Evolutionary conservation across 2,329 filamentous ascomycete species (phyloP).

Genomic region (Phyllosticta citrichinensis): DNA sequence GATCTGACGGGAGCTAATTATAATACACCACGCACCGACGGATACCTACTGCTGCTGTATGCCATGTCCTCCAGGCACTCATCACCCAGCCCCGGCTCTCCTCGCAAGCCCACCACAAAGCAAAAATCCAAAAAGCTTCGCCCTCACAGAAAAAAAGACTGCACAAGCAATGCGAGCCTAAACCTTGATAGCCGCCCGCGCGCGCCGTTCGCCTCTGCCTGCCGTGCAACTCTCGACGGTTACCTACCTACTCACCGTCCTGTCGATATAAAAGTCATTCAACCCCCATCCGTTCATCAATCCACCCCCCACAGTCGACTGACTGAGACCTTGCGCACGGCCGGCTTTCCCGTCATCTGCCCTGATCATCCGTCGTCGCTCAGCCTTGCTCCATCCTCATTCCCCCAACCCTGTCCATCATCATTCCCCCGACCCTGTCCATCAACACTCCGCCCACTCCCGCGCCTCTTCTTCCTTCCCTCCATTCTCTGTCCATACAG

Average conservation of each 20-base stretch:
- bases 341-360: not conserved
- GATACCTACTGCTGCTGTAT: too few relatives aligned
- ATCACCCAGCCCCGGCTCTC: not conserved
- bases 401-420: too few relatives aligned
- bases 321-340: not conserved
- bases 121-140: not conserved
- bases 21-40: not conserved
- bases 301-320: not conserved
- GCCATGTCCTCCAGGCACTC: too few relatives aligned
- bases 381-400: not conserved
- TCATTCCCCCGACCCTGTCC: too few relatives aligned
- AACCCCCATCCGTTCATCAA: not conserved
- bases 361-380: not conserved
- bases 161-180: not conserved
- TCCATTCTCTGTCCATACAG: not conserved
- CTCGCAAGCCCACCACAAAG: not conserved
- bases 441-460: not conserved
- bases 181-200: not conserved
- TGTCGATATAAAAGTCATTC: not conserved
- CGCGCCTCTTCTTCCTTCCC: not conserved
- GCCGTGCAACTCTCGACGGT: not conserved
- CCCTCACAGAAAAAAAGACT: not conserved
- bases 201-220: not conserved
- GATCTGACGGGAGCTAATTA: not conserved
- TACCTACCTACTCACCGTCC: not conserved